phyloP scores from a whole-genome alignment of 129 eudicot genomes.

The Scalesia atractyloides region DNA sequence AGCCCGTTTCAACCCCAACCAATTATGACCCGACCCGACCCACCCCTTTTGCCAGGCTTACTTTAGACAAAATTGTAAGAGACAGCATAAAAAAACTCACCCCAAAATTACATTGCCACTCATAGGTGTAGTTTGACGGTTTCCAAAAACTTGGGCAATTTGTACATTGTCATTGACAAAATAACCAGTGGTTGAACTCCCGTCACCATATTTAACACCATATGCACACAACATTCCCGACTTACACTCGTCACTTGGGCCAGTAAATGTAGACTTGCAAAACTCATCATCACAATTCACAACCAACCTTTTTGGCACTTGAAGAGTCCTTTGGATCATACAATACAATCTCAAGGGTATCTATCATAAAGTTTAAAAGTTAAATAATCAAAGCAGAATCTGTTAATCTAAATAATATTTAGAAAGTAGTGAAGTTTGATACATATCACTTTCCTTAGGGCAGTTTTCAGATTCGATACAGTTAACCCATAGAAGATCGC shows the following conservation, averaged over 20 bases:
- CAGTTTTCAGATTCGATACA: constrained; percentile 72
- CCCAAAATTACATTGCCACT: constrained; percentile 74
- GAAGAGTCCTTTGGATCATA: constrained; percentile 70
- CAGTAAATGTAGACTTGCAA: constrained; percentile 46
- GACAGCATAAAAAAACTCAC: constrained; percentile 47
- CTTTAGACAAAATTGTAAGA: neutral
- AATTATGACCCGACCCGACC: too few relatives aligned
- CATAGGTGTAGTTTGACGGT: constrained; percentile 53
- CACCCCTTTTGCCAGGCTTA: too few relatives aligned
- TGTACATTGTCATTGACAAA: constrained; percentile 56
- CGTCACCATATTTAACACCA: constrained; percentile 84
- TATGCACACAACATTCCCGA: constrained; percentile 64
- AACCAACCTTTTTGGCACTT: constrained; percentile 50
- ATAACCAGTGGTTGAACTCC: constrained; percentile 80
- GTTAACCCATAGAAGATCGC: constrained; percentile 92
- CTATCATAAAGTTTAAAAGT: constrained; percentile 26
- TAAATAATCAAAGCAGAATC: neutral
- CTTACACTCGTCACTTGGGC: constrained; percentile 52
- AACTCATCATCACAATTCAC: constrained; percentile 78
- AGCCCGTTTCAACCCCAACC: too few relatives aligned
- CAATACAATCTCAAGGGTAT: constrained; percentile 53
- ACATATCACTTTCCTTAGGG: constrained; percentile 74
- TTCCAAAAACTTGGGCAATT: constrained; percentile 57
- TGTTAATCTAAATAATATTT: neutral
- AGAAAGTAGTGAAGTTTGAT: constrained; percentile 1